Percentiles rank a stretch among this genome's conserved stretches.
Evolutionary conservation across 163 green algal genomes (phyloP).

Genomic region (Chlamydomonas reinhardtii): DNA sequence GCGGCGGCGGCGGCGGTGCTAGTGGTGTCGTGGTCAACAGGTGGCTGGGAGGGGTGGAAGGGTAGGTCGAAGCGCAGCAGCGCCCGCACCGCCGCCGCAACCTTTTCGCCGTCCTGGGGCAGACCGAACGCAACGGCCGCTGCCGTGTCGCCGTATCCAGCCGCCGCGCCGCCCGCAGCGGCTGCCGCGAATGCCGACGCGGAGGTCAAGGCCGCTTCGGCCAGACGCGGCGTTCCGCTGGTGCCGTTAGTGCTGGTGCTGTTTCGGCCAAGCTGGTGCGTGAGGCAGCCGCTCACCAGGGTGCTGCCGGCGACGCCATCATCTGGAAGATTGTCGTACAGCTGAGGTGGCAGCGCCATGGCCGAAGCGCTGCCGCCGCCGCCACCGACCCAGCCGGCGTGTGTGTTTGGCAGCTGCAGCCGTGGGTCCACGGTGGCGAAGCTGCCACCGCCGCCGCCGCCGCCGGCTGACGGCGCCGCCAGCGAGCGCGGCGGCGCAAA

Average conservation of each 20-base stretch:
- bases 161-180: neutral
- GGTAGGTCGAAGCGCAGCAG: conserved; percentile 35
- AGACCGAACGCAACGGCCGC: neutral
- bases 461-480: no score
- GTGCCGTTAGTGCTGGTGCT: no score
- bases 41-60: neutral
- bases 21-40: neutral
- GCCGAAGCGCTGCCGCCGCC: neutral
- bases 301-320: neutral
- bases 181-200: no score
- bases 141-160: neutral
- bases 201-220: no score
- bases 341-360: neutral
- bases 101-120: neutral
- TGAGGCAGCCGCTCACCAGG: no score
- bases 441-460: no score
- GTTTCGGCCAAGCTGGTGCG: no score
- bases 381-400: neutral
- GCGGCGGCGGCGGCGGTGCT: neutral
- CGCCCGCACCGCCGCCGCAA: conserved; percentile 16
- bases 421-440: neutral
- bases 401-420: neutral
- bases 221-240: no score
- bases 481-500: neutral
- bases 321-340: conserved; percentile 18